Conservation (phyloP, 345 rosid genomes). For the Syzygium aqueum region DNA sequence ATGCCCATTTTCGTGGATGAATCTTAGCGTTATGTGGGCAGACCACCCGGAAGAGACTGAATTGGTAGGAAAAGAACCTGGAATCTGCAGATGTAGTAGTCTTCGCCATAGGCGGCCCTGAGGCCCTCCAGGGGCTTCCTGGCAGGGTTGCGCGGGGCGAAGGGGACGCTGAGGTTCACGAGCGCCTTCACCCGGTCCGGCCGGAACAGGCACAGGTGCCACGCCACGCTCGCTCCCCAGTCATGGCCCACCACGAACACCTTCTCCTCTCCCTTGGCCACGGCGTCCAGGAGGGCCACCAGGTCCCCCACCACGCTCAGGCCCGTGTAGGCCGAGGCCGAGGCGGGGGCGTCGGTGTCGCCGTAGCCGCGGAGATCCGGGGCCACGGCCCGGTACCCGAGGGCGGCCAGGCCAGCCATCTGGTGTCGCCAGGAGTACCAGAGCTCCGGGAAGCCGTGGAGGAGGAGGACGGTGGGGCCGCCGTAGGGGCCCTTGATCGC, state of each 20-base stretch:
- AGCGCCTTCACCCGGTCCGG: constrained; percentile 34
- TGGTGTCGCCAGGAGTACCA: constrained; percentile 94
- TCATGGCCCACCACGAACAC: constrained; percentile 39
- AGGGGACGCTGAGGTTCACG: constrained; percentile 26
- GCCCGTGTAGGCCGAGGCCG: constrained; percentile 30
- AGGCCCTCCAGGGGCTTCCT: constrained; percentile 38
- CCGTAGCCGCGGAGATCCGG: constrained; percentile 88
- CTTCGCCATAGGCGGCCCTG: constrained; percentile 44
- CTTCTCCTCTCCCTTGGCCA: constrained; percentile 10
- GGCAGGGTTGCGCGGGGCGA: constrained; percentile 38
- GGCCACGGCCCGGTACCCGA: constrained; percentile 70
- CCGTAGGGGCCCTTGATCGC: constrained; percentile 42
- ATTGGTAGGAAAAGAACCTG: constrained; percentile 31
- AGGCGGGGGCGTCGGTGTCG: constrained; percentile 55
- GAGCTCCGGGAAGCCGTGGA: constrained; percentile 84
- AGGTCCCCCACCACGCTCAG: constrained; percentile 47
- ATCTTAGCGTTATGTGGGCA: background rate
- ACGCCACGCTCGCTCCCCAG: constrained; percentile 40
- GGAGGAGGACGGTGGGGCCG: constrained; percentile 50
- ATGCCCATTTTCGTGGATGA: background rate
- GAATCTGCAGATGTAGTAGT: constrained; percentile 72
- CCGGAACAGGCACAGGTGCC: constrained; percentile 31
- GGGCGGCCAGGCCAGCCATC: constrained; percentile 42
- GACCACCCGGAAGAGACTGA: background rate
- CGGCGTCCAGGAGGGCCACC: constrained; percentile 23